Evolutionary conservation across 257 asterid species (phyloP).

Genomic region (Vinca minor): DNA sequence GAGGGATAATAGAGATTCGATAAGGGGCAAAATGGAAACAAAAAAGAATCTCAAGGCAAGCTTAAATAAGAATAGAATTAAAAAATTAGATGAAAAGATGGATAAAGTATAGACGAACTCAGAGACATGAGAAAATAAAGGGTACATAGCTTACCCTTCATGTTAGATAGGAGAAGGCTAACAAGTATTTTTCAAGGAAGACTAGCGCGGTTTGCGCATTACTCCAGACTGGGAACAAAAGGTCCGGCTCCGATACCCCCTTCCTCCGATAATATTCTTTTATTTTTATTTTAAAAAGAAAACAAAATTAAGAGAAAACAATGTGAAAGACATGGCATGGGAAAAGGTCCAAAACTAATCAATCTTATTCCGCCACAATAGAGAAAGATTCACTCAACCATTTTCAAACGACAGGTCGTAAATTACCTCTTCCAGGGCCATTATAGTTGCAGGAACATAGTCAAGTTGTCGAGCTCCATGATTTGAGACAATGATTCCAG

Average conservation of each 20-base stretch:
- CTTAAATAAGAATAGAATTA: not conserved
- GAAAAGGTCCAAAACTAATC: not conserved
- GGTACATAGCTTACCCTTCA: not conserved
- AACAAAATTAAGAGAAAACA: not conserved
- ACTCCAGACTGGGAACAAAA: too few species aligned
- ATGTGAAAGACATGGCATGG: not conserved
- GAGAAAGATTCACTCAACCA: not conserved
- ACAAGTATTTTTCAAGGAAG: too few species aligned
- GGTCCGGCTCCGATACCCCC: too few species aligned
- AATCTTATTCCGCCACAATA: not conserved
- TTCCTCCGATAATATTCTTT: too few species aligned
- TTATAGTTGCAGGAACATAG: constrained; percentile 59
- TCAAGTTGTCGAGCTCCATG: constrained; percentile 93
- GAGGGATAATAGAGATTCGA: not conserved
- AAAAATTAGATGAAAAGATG: not conserved
- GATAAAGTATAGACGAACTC: not conserved
- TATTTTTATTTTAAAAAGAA: too few species aligned
- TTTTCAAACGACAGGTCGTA: not conserved
- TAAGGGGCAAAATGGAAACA: not conserved
- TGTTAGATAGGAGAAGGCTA: not conserved
- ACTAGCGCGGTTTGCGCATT: too few species aligned
- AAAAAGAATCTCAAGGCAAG: not conserved
- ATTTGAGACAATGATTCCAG: constrained; percentile 76
- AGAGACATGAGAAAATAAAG: not conserved
- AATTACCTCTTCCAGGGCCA: constrained; percentile 64